A percentile compares a stretch with the other conserved stretches of the same genome.
Evolutionary conservation across 2,329 filamentous ascomycete genomes (phyloP).

Genomic region (Lasiodiplodia sp.): DNA sequence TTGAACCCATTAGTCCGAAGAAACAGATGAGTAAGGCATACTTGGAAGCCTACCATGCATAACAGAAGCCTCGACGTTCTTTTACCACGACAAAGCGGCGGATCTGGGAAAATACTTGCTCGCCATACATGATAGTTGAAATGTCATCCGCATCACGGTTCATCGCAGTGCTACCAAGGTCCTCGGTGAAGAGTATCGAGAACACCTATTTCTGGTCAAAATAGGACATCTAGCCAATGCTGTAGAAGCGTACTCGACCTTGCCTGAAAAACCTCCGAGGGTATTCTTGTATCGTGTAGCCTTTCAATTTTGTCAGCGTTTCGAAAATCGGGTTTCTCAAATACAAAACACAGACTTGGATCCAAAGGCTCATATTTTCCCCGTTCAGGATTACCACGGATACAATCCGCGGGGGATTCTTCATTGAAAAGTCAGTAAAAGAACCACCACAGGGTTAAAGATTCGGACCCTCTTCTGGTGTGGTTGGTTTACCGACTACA

Average conservation of each 20-base stretch:
- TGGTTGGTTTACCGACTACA: too few relatives aligned
- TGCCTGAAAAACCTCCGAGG: background rate
- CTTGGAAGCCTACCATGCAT: conserved; percentile 35
- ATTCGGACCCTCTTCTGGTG: too few relatives aligned
- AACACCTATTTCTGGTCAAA: conserved; percentile 13
- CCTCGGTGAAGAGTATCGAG: conserved; percentile 16
- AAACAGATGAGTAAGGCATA: background rate
- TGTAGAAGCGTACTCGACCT: background rate
- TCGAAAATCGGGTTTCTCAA: background rate
- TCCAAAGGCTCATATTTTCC: background rate
- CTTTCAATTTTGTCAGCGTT: background rate
- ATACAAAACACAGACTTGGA: background rate
- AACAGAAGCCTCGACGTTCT: conserved; percentile 35
- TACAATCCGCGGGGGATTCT: background rate
- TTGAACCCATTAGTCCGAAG: conserved; percentile 31
- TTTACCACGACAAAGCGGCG: conserved; percentile 40
- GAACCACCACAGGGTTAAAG: too few relatives aligned
- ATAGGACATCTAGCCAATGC: too few relatives aligned
- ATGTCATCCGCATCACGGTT: background rate
- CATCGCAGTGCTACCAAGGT: background rate
- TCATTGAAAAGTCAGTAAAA: too few relatives aligned
- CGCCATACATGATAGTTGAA: conserved; percentile 31
- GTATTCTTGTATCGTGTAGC: conserved; percentile 1
- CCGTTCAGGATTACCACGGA: background rate
- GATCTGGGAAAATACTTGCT: conserved; percentile 36